Base-by-base conservation (phyloP, 176 grass and related monocot species). In the Cymbopogon citratus region DNA sequence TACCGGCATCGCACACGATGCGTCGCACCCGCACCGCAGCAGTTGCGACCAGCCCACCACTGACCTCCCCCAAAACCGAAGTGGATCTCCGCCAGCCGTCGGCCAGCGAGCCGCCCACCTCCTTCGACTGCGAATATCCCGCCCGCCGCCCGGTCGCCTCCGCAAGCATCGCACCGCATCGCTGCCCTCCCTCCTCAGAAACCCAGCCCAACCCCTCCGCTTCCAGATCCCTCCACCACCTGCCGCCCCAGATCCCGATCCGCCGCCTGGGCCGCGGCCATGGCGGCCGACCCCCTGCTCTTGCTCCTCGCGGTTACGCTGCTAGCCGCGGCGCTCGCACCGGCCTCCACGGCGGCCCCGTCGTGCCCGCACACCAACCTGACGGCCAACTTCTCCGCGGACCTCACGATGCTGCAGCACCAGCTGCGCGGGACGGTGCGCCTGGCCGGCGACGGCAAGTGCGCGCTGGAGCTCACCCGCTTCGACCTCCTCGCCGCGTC, bases 401-500 rank as follows among this genome's bases (percentile, higher is more conserved):
- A 99, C 84, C 80, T 99, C 80, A 69, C 85, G 60, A 99, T 96
- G 97, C 86, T 91, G 73, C 97, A 96, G 91, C 93, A 96, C 87
- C 97, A 99, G 87, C 93, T 99, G 29, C 91, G 97, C 38, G 97
- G 93, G 59, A 90, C 85, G 78, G 63, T 99, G 60, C 83, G 86
- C 24, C 85, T 99, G 23, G 29, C 91, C 14, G 36, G 75, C 66
- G 51, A 73, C 23, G 88, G 83, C 78, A 52, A 48, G 29, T 99
- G 97, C 85, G 90, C 80, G 35, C 90, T 99, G 69, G 73, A 84
- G n/a, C 75, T 99, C 57, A 63, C 85, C 41, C 85, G 85, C 45
- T 93, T 99, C 89, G 97, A 99, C 85, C 94, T 99, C 91, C 97
- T 96, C 41, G 82, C 93, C 1, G 97, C 91, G 63, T 99, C 97